Base-by-base conservation (phyloP, 257 asterid genomes). In the Datura wrightii region DNA sequence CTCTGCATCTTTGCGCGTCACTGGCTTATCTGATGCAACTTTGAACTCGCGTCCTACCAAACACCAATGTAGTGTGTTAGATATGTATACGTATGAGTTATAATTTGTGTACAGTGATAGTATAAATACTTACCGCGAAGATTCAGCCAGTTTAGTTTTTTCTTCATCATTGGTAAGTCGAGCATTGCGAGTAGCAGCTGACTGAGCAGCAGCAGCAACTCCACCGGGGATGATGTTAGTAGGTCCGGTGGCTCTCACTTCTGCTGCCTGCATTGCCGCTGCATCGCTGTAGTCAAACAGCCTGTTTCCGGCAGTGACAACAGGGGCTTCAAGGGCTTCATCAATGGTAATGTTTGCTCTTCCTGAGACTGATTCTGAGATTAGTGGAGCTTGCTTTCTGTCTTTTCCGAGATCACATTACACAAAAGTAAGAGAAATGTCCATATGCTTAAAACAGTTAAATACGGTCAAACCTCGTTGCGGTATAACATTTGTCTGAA, bases 201-300 rank as follows among this genome's bases (percentile, higher is more conserved):
- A 96, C 69, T 94, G 98, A 58, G 98, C 99, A 1, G 98, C 98
- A 0, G 99, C 99, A 5, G 98, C 99, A 60, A 96, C 98, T 3
- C 99, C 99, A 37, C 98, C 99, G 0, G 99, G 99, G 8, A 94
- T 89, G 4, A 96, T 96, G 82, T 92, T 93, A 14, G 98, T 96
- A 10, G 98, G 97, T 5, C 99, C 97, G 0, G 98, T 96, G 10
- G 99, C 99, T 87, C 99, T 90, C 36, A 96, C 99, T 91, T 96
- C 98, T 0, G 99, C 99, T 1, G 99, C 99, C 84, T 96, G 99
- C 41, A 96, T 96, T 0, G 99, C 99, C 1, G 99, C 99, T 0
- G 99, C 99, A 13, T 96, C 99, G 70, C 98, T 93, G 80, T 92
- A 96, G 89, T 93, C 98, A 15, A 96, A 98, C 0, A 98, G 92